These are phyloP conservation scores for Suhomyces coccinellae DNA, from an alignment of 1,139 yeast species.

Conservation along the genomic window DNA sequence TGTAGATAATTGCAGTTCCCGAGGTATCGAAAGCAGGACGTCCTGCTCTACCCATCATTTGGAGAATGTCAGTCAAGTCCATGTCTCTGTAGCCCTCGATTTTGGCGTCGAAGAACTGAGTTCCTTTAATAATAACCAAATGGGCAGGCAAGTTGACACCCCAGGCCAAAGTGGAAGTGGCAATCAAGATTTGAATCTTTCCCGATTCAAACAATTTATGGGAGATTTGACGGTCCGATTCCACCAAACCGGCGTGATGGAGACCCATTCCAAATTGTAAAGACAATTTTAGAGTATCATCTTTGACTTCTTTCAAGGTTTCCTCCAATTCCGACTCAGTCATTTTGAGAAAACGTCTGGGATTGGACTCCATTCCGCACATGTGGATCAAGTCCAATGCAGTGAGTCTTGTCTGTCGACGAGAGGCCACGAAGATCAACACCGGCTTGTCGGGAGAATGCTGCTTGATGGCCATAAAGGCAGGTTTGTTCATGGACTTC, in stretches of 20 bases:
- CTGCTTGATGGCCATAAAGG: constrained; percentile 92
- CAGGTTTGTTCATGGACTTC: constrained; percentile 98
- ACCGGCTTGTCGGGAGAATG: constrained; percentile 95
- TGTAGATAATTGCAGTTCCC: constrained; percentile 92
- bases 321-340: constrained; percentile 69
- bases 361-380: constrained; percentile 93
- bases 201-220: constrained; percentile 83
- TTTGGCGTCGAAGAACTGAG: constrained; percentile 83
- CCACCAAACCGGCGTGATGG: constrained; percentile 97
- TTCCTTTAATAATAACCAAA: constrained; percentile 89
- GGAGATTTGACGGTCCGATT: constrained; percentile 82
- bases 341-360: constrained; percentile 82
- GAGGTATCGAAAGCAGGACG: constrained; percentile 95
- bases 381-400: constrained; percentile 90
- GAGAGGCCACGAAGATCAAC: constrained; percentile 90
- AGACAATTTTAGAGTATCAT: constrained; percentile 81
- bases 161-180: constrained; percentile 97
- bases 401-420: constrained; percentile 94
- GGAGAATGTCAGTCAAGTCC: constrained; percentile 90
- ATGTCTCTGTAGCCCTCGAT: constrained; percentile 79
- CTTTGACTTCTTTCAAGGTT: constrained; percentile 69
- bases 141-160: constrained; percentile 97
- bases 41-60: constrained; percentile 95
- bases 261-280: constrained; percentile 95
- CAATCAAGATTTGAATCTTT: constrained; percentile 85